Evolutionary conservation across 106 monocot species (phyloP), one percentile per base, ranked within the genome.

Genomic region (Dioscorea zingiberensis): DNA sequence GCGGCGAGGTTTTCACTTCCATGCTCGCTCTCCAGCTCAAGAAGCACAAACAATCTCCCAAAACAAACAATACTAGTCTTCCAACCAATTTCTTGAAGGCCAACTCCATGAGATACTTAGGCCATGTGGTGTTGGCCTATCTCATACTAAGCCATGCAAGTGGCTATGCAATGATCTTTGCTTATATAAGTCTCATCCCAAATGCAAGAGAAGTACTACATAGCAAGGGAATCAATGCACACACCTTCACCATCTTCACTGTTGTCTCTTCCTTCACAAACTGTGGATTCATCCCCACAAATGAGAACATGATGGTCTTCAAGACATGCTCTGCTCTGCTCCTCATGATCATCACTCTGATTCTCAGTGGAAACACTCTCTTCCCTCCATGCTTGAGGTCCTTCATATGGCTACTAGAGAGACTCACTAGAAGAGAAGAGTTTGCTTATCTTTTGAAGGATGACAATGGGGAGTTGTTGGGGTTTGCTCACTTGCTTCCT

Each of bases 1-100:
- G 88, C 3, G 75, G 84, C 4, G 84, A 88, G 59, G 67, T 82
- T 26, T 89, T 89, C 64, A 76, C 65, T 26, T 89, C 89, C 26
- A 59, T 89, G 57, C 47, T 89, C 18, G 62, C 59, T 29, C 78
- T 88, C 27, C 54, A 61, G 25, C 65, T 81, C 11, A 70, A 63
- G 38, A 72, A 21, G 48, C 14, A 11, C 49, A 51, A 58, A 7
- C 69, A 44, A 47, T 30, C 11, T 38, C 38, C 6, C 9, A 38
- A 38, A 55, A 65, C 21, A 48, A 46, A 13, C 51, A 66, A 2
- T 23, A 66, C 14, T 51, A 51, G 51, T 51, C 51, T 19, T 4
- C 7, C 51, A 16, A 51, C 19, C 51, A 51, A 51, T 16, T 19
- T 8, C 61, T 32, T 0, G 16, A 29, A 16, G 16, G 2, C 61